Percentiles rank a stretch among this genome's conserved stretches.
Conservation (phyloP, 805 yeast species). For the Myxozyma neglecta region DNA sequence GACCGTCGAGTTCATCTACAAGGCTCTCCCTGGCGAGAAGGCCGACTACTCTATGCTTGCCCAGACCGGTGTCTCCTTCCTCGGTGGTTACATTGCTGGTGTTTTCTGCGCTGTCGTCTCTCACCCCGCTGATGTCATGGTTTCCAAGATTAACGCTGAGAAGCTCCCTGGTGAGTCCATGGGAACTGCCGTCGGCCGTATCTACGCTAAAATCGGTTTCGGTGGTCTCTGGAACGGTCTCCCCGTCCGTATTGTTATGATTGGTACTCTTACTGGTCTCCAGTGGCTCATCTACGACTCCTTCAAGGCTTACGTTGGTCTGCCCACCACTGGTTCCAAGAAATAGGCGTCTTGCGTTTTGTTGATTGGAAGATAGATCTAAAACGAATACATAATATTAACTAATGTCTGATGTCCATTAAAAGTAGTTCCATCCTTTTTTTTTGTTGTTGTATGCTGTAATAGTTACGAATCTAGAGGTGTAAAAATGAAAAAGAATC, state of each 20-base stretch:
- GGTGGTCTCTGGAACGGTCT: slow-evolving; percentile 93
- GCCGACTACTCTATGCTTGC: slow-evolving; percentile 66
- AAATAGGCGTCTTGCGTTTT: slow-evolving; percentile 21
- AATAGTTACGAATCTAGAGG: no score
- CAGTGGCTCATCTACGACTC: slow-evolving; percentile 98
- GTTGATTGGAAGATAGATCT: neutral
- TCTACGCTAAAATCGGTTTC: slow-evolving; percentile 83
- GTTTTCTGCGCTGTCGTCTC: slow-evolving; percentile 92
- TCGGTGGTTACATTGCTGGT: slow-evolving; percentile 97
- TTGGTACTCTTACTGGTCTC: slow-evolving; percentile 94
- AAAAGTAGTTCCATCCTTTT: no score
- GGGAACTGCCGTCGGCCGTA: slow-evolving; percentile 66
- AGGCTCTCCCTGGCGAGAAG: slow-evolving; percentile 68
- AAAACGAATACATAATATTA: no score
- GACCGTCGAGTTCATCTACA: slow-evolving; percentile 79
- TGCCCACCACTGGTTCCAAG: slow-evolving; percentile 84
- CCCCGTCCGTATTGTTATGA: slow-evolving; percentile 91
- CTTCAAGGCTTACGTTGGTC: slow-evolving; percentile 89
- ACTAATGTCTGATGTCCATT: no score
- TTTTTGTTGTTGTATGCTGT: no score
- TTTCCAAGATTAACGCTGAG: slow-evolving; percentile 82
- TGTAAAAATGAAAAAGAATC: no score
- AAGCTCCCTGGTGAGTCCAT: slow-evolving; percentile 63
- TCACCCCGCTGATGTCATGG: slow-evolving; percentile 99
- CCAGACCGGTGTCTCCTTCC: slow-evolving; percentile 93